These are phyloP conservation scores for Amylocystis lapponica DNA, from an alignment of 768 basidiomycete genomes.

Conservation along the genomic window DNA sequence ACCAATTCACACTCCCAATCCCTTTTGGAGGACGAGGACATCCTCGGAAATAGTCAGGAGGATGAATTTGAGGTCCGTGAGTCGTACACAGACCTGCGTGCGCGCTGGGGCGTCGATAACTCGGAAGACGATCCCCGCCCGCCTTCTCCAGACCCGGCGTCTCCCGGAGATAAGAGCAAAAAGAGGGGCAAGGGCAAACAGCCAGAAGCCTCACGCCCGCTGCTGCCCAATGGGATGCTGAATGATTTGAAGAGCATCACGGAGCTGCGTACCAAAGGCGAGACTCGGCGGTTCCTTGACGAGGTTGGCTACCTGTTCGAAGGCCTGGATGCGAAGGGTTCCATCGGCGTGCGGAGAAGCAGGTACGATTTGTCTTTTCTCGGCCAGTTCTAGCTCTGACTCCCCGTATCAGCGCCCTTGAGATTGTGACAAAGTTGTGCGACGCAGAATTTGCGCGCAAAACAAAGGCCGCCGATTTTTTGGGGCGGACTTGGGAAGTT, in stretches of 20 bases:
- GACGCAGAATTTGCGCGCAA: slow-evolving; percentile 72
- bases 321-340: slow-evolving; percentile 53
- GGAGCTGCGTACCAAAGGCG: slow-evolving; percentile 75
- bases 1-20: slow-evolving; percentile 4
- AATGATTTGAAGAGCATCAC: slow-evolving; percentile 77
- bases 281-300: slow-evolving; percentile 73
- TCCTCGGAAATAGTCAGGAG: slow-evolving; percentile 24
- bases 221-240: slow-evolving; percentile 53
- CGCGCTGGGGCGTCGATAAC: slow-evolving; percentile 77
- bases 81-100: slow-evolving; percentile 67
- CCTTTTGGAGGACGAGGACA: slow-evolving; percentile 5
- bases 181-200: slow-evolving; percentile 31
- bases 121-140: slow-evolving; percentile 61
- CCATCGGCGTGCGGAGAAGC: slow-evolving; percentile 54
- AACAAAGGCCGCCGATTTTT: slow-evolving; percentile 73
- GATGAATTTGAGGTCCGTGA: slow-evolving; percentile 50
- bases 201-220: slow-evolving; percentile 12
- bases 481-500: slow-evolving; percentile 62
- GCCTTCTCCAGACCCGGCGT: slow-evolving; percentile 12
- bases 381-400: too few species aligned
- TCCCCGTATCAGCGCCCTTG: slow-evolving; percentile 71
- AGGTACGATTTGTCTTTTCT: slow-evolving; percentile 43
- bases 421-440: slow-evolving; percentile 70
- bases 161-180: slow-evolving; percentile 32
- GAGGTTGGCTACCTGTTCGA: slow-evolving; percentile 85